Evolutionary conservation across 495 filamentous ascomycete genomes (phyloP).

Genomic region (Lophiotrema nucula): DNA sequence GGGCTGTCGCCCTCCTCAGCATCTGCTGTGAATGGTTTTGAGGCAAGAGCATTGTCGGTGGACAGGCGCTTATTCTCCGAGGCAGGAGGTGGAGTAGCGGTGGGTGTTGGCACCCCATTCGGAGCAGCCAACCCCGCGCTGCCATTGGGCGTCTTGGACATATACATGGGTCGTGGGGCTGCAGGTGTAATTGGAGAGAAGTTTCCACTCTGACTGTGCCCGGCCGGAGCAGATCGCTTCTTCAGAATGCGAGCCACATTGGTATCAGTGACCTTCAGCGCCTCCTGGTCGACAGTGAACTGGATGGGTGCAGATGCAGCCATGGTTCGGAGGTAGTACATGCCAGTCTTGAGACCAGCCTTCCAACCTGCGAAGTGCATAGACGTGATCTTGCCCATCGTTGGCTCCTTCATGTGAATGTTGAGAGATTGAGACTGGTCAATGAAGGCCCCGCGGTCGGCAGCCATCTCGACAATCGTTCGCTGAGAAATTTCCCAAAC

Average conservation of each 20-base stretch:
- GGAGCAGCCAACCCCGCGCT: conserved; percentile 38
- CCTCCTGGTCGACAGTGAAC: conserved; percentile 98
- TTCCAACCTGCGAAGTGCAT: conserved; percentile 99
- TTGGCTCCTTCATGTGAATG: conserved; percentile 98
- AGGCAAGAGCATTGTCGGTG: conserved; percentile 40
- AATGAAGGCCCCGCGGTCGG: conserved; percentile 96
- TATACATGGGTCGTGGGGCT: conserved; percentile 61
- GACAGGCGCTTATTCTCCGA: conserved; percentile 43
- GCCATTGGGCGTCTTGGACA: conserved; percentile 51
- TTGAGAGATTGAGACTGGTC: conserved; percentile 98
- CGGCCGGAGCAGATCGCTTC: conserved; percentile 61
- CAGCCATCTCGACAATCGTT: conserved; percentile 93
- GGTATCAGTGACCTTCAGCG: conserved; percentile 84
- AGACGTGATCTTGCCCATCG: conserved; percentile 98
- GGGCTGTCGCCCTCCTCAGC: conserved; percentile 70
- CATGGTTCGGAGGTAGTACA: conserved; percentile 99
- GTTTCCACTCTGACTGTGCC: too few relatives aligned
- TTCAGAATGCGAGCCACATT: conserved; percentile 63
- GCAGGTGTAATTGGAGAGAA: conserved; percentile 49
- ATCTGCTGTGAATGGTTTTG: conserved; percentile 66
- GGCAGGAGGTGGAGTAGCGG: conserved; percentile 55
- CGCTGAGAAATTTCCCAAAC: conserved; percentile 99
- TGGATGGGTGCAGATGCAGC: conserved; percentile 95
- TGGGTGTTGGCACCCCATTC: conserved; percentile 64
- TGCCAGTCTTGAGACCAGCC: conserved; percentile 96